Base-by-base conservation (phyloP, 768 basidiomycete genomes). In the Peribolospora kevripleyi region DNA sequence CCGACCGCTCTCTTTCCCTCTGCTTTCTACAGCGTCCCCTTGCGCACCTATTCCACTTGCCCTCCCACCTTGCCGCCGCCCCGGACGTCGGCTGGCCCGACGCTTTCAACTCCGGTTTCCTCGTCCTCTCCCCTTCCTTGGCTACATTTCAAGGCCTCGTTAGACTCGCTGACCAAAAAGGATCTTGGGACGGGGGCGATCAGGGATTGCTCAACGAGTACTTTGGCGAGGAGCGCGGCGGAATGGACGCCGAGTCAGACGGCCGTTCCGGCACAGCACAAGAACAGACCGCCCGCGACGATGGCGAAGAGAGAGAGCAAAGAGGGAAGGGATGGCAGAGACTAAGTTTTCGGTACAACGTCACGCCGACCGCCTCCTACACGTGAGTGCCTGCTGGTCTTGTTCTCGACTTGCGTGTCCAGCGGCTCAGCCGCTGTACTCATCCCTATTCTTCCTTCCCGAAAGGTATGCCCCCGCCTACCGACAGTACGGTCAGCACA, bases 31-130 rank as follows among this genome's bases (percentile, higher is more conserved):
- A 63, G 66, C 77, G 82, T 51, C 84, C 91, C 39, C 72, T 98
- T 54, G 82, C 85, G 42, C 88, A 91, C 68, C 78, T 98, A n/a
- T 95, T 98, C 68, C 72, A 74, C 42, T 68, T 82, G 50, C 75
- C 81, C 4, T 60, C 64, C 51, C 79, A 84, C 58, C 88, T 98
- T 65, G 81, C 88, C 46, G 93, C 93, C 7, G 83, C 80, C 6
- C 88, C 93, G 8, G 93, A 98, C 67, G 84, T 88, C 41, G 93
- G 93, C 61, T 98, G 93, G 93, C 93, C 93, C 46, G 93, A 98
- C 68, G 90, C 93, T 58, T 98, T 98, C 73, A 98, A 98, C 67
- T 91, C 90, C 36, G 93, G 93, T 45, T 80, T 97, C 49, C 75
- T 98, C 69, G 87, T 97, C 52, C 68, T 87, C 43, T 73, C 76